Conservation (phyloP, 805 yeast genomes). For the Candida methanosorbosa region DNA sequence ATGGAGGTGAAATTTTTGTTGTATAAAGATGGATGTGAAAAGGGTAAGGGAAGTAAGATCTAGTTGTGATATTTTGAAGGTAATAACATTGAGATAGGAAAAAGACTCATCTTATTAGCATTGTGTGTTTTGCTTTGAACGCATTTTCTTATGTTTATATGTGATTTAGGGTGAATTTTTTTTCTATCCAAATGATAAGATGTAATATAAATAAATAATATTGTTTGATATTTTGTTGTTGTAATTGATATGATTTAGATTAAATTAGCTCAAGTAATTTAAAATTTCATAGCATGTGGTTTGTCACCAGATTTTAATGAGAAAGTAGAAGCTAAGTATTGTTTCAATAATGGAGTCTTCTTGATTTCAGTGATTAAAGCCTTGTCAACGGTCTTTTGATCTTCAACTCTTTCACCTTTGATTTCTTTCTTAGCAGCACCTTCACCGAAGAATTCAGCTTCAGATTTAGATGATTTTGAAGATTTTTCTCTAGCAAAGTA, state of each 20-base stretch:
- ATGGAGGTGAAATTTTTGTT: too few species aligned
- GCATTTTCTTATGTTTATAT: too few species aligned
- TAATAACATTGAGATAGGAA: too few species aligned
- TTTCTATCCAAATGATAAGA: too few species aligned
- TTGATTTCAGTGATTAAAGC: conserved; percentile 88
- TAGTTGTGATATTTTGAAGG: too few species aligned
- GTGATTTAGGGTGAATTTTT: too few species aligned
- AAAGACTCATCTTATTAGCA: too few species aligned
- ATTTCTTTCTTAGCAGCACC: conserved; percentile 75
- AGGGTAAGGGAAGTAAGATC: too few species aligned
- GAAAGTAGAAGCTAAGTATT: conserved; percentile 92
- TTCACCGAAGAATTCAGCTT: conserved; percentile 85
- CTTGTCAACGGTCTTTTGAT: conserved; percentile 94
- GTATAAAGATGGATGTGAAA: too few species aligned
- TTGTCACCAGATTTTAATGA: conserved; percentile 97
- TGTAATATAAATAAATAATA: not conserved
- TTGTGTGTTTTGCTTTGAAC: too few species aligned
- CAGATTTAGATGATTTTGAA: conserved; percentile 76
- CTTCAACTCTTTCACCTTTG: conserved; percentile 91
- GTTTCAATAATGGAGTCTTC: conserved; percentile 95
- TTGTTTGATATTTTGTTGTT: not conserved
- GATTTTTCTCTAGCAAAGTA: conserved; percentile 96
- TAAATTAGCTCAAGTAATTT: too few species aligned
- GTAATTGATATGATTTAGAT: not conserved
- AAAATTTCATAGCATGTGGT: conserved; percentile 97